Evolutionary conservation across 805 yeast genomes (phyloP).

Genomic region (Schwanniomyces yamadae): DNA sequence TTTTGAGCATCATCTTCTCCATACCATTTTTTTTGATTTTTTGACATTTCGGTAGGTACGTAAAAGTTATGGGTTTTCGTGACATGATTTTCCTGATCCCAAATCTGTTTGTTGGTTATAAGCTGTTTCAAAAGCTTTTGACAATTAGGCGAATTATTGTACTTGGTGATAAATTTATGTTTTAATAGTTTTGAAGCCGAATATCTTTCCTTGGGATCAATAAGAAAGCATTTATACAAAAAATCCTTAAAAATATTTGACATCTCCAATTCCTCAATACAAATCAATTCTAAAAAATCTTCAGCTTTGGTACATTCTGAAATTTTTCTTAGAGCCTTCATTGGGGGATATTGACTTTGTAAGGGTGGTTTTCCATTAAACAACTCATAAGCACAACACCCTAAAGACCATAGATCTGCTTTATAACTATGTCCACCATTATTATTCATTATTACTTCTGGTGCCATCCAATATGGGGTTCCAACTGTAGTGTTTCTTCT

Average conservation of each 20-base stretch:
- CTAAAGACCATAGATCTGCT: slow-evolving; percentile 81
- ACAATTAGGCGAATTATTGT: slow-evolving; percentile 9
- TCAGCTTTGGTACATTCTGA: slow-evolving; percentile 27
- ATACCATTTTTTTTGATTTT: slow-evolving; percentile 34
- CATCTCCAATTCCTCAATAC: slow-evolving; percentile 20
- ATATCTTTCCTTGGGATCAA: slow-evolving; percentile 31
- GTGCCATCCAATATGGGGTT: slow-evolving; percentile 67
- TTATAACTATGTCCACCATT: slow-evolving; percentile 55
- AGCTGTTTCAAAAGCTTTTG: slow-evolving; percentile 24
- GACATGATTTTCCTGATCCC: slow-evolving; percentile 41
- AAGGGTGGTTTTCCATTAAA: slow-evolving; percentile 74
- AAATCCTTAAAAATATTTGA: slow-evolving; percentile 29
- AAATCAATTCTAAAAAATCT: slow-evolving; percentile 33
- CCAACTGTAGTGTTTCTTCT: slow-evolving; percentile 50
- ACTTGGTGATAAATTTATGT: slow-evolving; percentile 31
- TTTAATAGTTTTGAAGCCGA: slow-evolving; percentile 32
- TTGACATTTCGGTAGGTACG: slow-evolving; percentile 35
- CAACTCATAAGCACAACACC: slow-evolving; percentile 74
- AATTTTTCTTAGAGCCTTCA: slow-evolving; percentile 44
- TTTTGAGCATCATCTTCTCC: slow-evolving; percentile 11
- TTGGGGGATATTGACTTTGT: slow-evolving; percentile 38
- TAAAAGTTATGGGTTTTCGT: slow-evolving; percentile 30
- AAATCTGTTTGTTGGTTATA: slow-evolving; percentile 33
- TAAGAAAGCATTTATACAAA: slow-evolving; percentile 30
- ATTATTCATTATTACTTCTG: slow-evolving; percentile 55